Evolutionary conservation across 495 filamentous ascomycete genomes (phyloP), one percentile per base, ranked within the genome.

Genomic region (Penicillium mononematosum): DNA sequence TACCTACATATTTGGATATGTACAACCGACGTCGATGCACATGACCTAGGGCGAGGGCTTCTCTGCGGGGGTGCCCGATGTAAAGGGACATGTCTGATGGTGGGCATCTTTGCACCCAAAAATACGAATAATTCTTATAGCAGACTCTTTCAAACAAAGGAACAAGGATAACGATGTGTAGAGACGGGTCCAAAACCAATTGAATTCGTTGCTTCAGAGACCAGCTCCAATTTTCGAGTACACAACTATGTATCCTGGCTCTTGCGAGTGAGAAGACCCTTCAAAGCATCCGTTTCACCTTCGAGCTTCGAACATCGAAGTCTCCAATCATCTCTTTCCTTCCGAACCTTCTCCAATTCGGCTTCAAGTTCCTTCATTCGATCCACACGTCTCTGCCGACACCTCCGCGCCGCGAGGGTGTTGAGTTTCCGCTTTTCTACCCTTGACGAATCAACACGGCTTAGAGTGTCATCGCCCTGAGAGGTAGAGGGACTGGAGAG

Each of bases 361-460:
- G 70, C 72, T 67, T 89, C 84, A 20, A 92, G 75, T 56, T 79
- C 78, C 58, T 79, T 75, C 67, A 91, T 78, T 60, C 81, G 81
- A 60, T 87, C 85, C 27, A 89, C 78, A 44, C 86, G 83, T 56
- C 83, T 85, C 72, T 89, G 82, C 24, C 88, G 83, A 70, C 88
- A 92, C 54, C 86, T 82, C 53, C 87, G 83, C 51, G 87, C 85
- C 5, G 85, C 84, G 44, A 89, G 71, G 49, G 87, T 88, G 67
- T 91, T 89, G 38, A 84, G 79, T 47, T 80, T 78, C 19, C 86
- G 85, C 65, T 87, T 88, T 50, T 71, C 63, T 19, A 75, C 66
- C 22, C 69, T 66, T 38, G 68, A 70, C 3, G 68, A 57, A 27
- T 65, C 61, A 19, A 67, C 61, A 31, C 59, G 61, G n/a, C 45